Evolutionary conservation across 108 stramenopile species (phyloP).

Genomic region (Parietichytrium sp.): DNA sequence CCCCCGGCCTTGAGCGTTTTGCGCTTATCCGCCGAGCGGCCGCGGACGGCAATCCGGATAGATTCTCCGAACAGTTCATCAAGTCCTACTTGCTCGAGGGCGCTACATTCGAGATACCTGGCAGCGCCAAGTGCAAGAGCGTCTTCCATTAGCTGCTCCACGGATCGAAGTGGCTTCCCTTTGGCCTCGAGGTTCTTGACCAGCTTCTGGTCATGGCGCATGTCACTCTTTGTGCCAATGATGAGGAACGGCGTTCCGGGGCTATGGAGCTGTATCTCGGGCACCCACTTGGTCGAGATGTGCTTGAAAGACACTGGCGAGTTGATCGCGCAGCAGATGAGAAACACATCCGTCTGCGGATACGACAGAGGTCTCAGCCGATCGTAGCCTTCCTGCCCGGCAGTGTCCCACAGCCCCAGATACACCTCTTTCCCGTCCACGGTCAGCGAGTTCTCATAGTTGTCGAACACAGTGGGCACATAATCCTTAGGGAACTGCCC

Average conservation of each 20-base stretch:
- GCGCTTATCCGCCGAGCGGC: too few relatives aligned
- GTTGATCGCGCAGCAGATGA: conserved; percentile 62
- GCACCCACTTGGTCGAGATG: conserved; percentile 63
- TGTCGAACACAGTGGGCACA: conserved; percentile 65
- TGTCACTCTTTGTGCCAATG: conserved; percentile 61
- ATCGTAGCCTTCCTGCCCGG: conserved; percentile 72
- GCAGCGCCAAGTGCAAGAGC: background rate
- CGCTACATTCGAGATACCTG: conserved; percentile 4
- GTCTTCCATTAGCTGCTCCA: background rate
- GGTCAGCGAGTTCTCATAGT: conserved; percentile 66
- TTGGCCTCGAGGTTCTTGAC: conserved; percentile 32
- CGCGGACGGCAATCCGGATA: background rate
- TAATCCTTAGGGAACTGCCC: conserved; percentile 68
- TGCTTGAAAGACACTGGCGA: conserved; percentile 59
- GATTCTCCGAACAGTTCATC: conserved; percentile 14
- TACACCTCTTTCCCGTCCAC: conserved; percentile 46
- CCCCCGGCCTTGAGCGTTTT: too few relatives aligned
- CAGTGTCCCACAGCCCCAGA: conserved; percentile 65
- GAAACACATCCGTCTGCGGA: conserved; percentile 67
- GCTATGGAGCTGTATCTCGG: conserved; percentile 58
- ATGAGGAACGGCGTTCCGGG: conserved; percentile 66
- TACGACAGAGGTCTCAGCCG: conserved; percentile 67
- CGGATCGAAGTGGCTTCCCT: conserved; percentile 6
- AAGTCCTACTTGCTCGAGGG: background rate
- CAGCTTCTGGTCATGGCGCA: conserved; percentile 47